Evolutionary conservation across 805 yeast species (phyloP).

Genomic region (Saturnispora galanensis): DNA sequence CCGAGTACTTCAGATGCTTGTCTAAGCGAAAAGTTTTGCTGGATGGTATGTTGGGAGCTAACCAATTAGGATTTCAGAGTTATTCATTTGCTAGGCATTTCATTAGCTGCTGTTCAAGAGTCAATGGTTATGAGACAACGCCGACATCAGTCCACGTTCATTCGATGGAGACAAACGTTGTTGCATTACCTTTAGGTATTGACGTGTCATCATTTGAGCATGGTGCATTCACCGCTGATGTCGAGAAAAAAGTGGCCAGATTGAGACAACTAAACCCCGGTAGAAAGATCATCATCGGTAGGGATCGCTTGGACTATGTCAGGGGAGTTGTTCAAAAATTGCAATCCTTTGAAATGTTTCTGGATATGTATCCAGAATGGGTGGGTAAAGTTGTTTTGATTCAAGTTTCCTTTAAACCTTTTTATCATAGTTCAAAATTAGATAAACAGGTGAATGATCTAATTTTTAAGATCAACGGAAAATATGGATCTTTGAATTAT

Average conservation of each 20-base stretch:
- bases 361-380: conserved; percentile 91
- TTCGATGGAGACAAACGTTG: conserved; percentile 68
- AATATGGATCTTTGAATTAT: conserved; percentile 70
- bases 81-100: conserved; percentile 84
- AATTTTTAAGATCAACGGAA: conserved; percentile 72
- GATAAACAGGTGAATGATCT: conserved; percentile 80
- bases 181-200: conserved; percentile 81
- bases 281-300: conserved; percentile 78
- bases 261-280: conserved; percentile 53
- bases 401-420: conserved; percentile 83
- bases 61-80: conserved; percentile 78
- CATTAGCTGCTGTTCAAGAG: conserved; percentile 78
- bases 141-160: conserved; percentile 52
- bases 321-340: conserved; percentile 91
- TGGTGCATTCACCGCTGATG: conserved; percentile 43
- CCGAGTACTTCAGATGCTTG: conserved; percentile 85
- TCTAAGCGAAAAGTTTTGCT: conserved; percentile 73
- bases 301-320: conserved; percentile 86
- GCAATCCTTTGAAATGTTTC: conserved; percentile 80
- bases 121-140: conserved; percentile 71
- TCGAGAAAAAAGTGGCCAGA: conserved; percentile 55
- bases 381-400: conserved; percentile 69
- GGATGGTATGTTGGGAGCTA: conserved; percentile 88
- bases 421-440: conserved; percentile 47
- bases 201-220: conserved; percentile 60